phyloP scores from a whole-genome alignment of 2,329 filamentous ascomycete genomes.

The Hymenoscyphus infarciens region DNA sequence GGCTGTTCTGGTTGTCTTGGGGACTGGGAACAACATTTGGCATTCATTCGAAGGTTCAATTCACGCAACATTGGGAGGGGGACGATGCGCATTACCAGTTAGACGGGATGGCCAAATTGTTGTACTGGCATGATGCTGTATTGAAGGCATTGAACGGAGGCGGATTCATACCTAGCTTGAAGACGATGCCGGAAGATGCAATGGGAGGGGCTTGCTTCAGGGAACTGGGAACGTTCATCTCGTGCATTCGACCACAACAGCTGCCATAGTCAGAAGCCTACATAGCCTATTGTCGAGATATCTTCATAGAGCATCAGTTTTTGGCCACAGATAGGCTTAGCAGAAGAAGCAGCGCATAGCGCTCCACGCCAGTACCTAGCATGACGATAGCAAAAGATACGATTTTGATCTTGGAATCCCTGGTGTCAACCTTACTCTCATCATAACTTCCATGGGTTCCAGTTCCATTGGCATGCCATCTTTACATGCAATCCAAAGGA shows the following conservation, averaged over 20 bases:
- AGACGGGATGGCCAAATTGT: neutral
- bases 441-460: constrained; percentile 30
- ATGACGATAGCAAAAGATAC: constrained; percentile 70
- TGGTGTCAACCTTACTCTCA: constrained; percentile 35
- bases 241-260: constrained; percentile 35
- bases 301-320: constrained; percentile 59
- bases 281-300: constrained; percentile 67
- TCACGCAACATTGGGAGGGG: neutral
- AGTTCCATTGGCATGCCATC: constrained; percentile 15
- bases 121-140: neutral
- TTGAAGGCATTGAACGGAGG: neutral
- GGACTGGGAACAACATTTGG: neutral
- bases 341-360: constrained; percentile 54
- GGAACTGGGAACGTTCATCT: constrained; percentile 25
- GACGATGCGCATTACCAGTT: neutral
- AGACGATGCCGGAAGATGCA: constrained; percentile 9
- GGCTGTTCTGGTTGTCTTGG: neutral
- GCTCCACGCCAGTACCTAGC: constrained; percentile 65
- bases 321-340: constrained; percentile 44
- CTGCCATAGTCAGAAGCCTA: constrained; percentile 37
- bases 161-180: constrained; percentile 1
- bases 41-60: neutral
- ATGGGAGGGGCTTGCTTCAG: constrained; percentile 14
- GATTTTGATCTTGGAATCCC: constrained; percentile 38
- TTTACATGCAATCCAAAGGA: neutral